A percentile compares a stretch with the other conserved stretches of the same genome.
These are phyloP conservation scores for Eucalyptus pauciflora DNA, from an alignment of 345 rosid genomes.

Conservation along the genomic window DNA sequence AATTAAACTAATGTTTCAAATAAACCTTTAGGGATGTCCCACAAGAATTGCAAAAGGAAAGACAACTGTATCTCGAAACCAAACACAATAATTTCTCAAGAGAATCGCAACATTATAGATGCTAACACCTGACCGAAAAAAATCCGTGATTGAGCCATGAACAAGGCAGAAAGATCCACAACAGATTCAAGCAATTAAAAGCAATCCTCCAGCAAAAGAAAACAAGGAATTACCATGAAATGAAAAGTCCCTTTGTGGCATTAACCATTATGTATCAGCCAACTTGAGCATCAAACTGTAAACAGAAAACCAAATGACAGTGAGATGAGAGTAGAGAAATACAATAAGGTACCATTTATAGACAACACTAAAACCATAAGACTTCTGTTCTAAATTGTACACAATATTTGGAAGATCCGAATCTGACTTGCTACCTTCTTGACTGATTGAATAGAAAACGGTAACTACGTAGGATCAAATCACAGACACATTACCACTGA, in stretches of 20 bases:
- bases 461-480: background rate
- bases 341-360: background rate
- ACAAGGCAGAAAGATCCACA: background rate
- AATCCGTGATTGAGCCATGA: background rate
- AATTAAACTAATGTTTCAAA: background rate
- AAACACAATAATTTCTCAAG: background rate
- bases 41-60: background rate
- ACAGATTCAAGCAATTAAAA: background rate
- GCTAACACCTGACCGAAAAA: background rate
- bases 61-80: background rate
- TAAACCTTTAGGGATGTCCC: background rate
- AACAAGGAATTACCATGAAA: slow-evolving; percentile 41
- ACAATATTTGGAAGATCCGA: background rate
- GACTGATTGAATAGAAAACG: background rate
- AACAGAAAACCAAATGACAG: background rate
- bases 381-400: background rate
- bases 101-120: background rate
- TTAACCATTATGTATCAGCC: slow-evolving; percentile 45
- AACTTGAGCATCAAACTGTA: background rate
- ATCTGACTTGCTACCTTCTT: fast-evolving
- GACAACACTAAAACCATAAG: background rate
- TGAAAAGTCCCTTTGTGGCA: slow-evolving; percentile 75
- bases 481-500: background rate
- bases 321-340: background rate
- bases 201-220: background rate